Percentiles rank a stretch among this genome's conserved stretches.
phyloP scores from a whole-genome alignment of 1,284 basidiomycete species.

The Sphagnurus paluster region DNA sequence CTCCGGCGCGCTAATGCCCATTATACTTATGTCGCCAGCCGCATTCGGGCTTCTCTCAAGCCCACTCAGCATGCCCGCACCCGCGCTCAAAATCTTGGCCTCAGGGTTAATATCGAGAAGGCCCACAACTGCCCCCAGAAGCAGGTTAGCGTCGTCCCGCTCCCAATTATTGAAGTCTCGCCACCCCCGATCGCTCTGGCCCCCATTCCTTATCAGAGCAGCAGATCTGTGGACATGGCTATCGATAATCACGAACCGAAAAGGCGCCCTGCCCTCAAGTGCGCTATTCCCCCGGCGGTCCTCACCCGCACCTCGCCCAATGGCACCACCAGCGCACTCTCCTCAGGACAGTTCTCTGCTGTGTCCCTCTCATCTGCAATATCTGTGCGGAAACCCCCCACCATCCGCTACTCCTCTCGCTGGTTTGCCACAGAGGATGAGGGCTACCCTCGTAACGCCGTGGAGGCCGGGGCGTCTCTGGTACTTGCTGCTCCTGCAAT shows the following conservation, averaged over 20 bases:
- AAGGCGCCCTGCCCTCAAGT: slow-evolving; percentile 14
- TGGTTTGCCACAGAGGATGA: slow-evolving; percentile 11
- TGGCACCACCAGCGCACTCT: slow-evolving; percentile 20
- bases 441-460: slow-evolving; percentile 17
- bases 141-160: slow-evolving; percentile 38
- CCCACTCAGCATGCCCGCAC: slow-evolving; percentile 44
- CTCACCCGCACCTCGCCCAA: slow-evolving; percentile 22
- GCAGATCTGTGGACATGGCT: neutral
- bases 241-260: neutral
- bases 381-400: slow-evolving; percentile 1
- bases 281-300: slow-evolving; percentile 16
- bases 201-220: neutral
- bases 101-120: slow-evolving; percentile 40
- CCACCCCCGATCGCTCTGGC: slow-evolving; percentile 9
- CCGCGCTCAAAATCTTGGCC: slow-evolving; percentile 40
- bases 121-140: slow-evolving; percentile 40
- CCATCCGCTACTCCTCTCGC: slow-evolving; percentile 1
- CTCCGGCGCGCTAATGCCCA: slow-evolving; percentile 43
- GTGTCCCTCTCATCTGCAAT: slow-evolving; percentile 13
- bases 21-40: slow-evolving; percentile 36
- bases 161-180: slow-evolving; percentile 42
- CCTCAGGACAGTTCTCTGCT: slow-evolving; percentile 8
- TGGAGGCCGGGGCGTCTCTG: slow-evolving; percentile 13
- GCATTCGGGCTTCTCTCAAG: slow-evolving; percentile 30
- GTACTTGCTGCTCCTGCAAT: slow-evolving; percentile 11